Conservation (phyloP, 2,329 filamentous ascomycete species). For the Pyrenochaeta sp. region DNA sequence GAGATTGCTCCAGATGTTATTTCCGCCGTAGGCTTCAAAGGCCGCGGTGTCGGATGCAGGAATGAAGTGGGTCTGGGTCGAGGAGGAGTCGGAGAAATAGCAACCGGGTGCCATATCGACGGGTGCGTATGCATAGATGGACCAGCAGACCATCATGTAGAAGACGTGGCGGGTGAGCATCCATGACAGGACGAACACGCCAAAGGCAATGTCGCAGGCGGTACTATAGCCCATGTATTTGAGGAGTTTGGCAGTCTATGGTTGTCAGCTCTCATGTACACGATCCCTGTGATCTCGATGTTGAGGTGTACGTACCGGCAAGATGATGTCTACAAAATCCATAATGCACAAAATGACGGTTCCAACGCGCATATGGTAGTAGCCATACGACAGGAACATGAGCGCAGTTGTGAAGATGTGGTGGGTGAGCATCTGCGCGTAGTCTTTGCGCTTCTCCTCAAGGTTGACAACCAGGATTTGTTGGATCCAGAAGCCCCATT, state of each 20-base stretch:
- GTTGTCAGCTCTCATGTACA: constrained; percentile 13
- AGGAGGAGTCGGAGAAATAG: constrained; percentile 67
- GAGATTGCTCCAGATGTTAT: constrained; percentile 64
- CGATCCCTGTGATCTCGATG: too few species aligned
- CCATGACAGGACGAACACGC: constrained; percentile 86
- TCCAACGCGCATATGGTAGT: constrained; percentile 85
- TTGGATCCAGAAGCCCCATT: constrained; percentile 93
- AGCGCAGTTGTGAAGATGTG: constrained; percentile 89
- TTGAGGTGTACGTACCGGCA: constrained; percentile 79
- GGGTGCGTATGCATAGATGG: constrained; percentile 74
- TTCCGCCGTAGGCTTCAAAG: constrained; percentile 52
- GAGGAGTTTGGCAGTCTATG: constrained; percentile 84
- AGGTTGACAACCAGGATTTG: constrained; percentile 95
- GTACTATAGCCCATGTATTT: constrained; percentile 84
- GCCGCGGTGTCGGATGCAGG: constrained; percentile 62
- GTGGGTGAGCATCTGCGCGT: constrained; percentile 95
- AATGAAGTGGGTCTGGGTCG: constrained; percentile 45
- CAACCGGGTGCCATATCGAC: constrained; percentile 72
- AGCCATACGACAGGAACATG: constrained; percentile 83
- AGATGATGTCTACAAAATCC: constrained; percentile 89
- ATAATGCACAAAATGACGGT: constrained; percentile 90
- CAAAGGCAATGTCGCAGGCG: constrained; percentile 84
- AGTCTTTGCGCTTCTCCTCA: constrained; percentile 92
- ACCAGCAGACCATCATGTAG: constrained; percentile 83
- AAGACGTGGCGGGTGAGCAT: constrained; percentile 81